A percentile compares a stretch with the other conserved stretches of the same genome.
Conservation (phyloP, 78 protist genomes). For the Guillardia theta region DNA sequence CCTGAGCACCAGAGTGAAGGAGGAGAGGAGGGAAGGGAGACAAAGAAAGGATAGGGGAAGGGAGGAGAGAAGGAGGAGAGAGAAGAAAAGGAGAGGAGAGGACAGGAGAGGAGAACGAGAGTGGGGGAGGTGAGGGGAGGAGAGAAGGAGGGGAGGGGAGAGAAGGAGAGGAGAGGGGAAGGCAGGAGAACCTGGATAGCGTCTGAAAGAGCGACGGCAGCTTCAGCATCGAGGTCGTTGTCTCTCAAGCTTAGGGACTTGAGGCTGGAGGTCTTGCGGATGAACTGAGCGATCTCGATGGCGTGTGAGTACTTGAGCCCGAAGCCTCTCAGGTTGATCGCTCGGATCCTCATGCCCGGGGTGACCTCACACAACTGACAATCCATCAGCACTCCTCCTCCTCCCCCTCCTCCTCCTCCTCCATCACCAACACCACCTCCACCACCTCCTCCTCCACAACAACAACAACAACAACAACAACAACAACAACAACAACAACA, state of each 20-base stretch:
- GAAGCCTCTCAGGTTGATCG: neutral
- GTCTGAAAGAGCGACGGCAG: neutral
- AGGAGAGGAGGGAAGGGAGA: no score
- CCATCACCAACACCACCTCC: no score
- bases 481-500: no score
- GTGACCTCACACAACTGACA: neutral
- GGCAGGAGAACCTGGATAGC: neutral
- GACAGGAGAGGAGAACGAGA: neutral
- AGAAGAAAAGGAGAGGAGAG: no score
- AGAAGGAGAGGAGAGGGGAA: neutral
- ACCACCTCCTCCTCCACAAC: no score
- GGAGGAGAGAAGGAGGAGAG: no score
- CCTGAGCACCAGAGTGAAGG: no score
- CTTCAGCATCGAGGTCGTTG: neutral
- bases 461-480: neutral
- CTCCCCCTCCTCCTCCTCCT: no score
- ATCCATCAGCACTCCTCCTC: no score
- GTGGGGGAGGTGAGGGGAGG: neutral
- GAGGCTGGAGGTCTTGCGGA: neutral
- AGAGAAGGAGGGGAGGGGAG: neutral
- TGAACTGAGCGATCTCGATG: neutral
- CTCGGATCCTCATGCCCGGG: neutral
- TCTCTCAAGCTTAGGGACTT: neutral
- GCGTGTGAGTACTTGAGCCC: neutral
- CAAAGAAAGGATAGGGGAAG: no score